phyloP scores from a whole-genome alignment of 805 yeast species.

The Myxozyma sirexii region DNA sequence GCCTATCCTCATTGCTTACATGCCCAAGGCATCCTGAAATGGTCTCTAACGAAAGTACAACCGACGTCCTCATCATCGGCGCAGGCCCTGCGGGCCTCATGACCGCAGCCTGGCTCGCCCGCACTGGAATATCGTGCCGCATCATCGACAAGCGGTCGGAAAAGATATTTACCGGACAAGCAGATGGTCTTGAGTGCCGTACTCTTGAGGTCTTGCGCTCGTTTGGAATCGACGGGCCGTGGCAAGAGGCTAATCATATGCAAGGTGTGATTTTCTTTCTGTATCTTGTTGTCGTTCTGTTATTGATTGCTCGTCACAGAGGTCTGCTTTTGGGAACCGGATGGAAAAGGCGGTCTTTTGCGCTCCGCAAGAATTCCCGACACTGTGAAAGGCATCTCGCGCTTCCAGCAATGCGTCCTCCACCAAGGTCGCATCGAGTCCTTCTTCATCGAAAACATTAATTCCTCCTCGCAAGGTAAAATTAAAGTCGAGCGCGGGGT shows the following conservation, averaged over 20 bases:
- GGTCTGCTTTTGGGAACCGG: slow-evolving; percentile 40
- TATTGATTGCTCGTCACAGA: neutral
- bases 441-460: slow-evolving; percentile 39
- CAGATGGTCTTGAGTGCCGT: slow-evolving; percentile 44
- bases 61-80: slow-evolving; percentile 45
- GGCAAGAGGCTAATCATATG: slow-evolving; percentile 40
- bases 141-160: slow-evolving; percentile 43
- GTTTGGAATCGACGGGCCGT: slow-evolving; percentile 40
- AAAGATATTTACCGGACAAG: slow-evolving; percentile 43
- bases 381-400: slow-evolving; percentile 40
- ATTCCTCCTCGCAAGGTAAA: slow-evolving; percentile 16
- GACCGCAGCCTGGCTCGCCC: slow-evolving; percentile 43
- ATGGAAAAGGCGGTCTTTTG: slow-evolving; percentile 37
- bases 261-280: slow-evolving; percentile 39
- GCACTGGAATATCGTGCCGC: slow-evolving; percentile 40
- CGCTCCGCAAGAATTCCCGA: slow-evolving; percentile 41
- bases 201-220: slow-evolving; percentile 42
- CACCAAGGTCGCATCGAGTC: slow-evolving; percentile 44
- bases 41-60: slow-evolving; percentile 6
- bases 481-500: slow-evolving; percentile 29
- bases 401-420: slow-evolving; percentile 41
- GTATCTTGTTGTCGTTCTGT: neutral
- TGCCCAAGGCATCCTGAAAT: too few relatives aligned
- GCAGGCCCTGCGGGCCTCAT: slow-evolving; percentile 48
- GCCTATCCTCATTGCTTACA: too few relatives aligned